phyloP scores from a whole-genome alignment of 495 filamentous ascomycete species.

The Xylaria grammica region DNA sequence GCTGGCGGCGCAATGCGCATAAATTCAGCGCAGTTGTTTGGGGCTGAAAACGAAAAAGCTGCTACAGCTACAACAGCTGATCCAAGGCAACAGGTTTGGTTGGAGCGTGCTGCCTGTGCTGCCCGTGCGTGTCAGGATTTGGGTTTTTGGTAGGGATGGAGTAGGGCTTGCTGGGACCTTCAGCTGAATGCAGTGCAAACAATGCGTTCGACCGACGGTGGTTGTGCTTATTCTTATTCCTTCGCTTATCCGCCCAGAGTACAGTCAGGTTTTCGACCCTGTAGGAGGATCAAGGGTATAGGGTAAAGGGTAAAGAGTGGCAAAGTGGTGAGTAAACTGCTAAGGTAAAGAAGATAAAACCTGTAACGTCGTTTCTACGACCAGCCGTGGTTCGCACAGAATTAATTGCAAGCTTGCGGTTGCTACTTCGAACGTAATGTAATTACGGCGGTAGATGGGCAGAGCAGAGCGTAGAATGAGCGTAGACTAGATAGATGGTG shows the following conservation, averaged over 20 bases:
- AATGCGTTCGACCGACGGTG: neutral
- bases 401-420: neutral
- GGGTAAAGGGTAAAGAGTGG: too few species aligned
- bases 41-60: constrained; percentile 2
- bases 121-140: neutral
- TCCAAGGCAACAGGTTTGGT: neutral
- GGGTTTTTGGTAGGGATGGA: too few species aligned
- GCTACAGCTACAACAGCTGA: neutral
- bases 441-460: neutral
- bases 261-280: too few species aligned
- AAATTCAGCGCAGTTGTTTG: constrained; percentile 1
- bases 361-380: neutral
- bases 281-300: too few species aligned
- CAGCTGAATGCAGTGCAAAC: constrained; percentile 3
- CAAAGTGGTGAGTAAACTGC: neutral
- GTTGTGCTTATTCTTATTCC: neutral
- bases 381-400: neutral
- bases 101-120: neutral
- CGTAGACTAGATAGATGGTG: neutral
- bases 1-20: neutral
- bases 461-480: neutral
- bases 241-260: too few species aligned
- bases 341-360: neutral
- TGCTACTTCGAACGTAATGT: neutral
- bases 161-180: neutral